Base-by-base conservation (phyloP, 768 basidiomycete genomes). In the Suillus brevipes region DNA sequence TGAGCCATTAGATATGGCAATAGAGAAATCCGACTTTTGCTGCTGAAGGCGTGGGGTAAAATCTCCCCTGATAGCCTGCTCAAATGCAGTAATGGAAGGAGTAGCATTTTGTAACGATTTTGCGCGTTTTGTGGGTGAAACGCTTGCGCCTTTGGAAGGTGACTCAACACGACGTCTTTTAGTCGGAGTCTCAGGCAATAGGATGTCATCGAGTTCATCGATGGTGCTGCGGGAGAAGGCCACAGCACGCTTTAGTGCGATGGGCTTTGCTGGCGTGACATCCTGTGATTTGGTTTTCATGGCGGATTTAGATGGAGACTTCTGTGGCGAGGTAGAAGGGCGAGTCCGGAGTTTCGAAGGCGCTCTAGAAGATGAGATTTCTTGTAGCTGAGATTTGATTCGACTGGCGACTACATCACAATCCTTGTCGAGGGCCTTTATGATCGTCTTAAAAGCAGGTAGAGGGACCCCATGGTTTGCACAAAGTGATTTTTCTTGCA, bases 161-260 rank as follows among this genome's bases (percentile, higher is more conserved):
- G 67, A 57, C 10, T 75, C 75, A 3, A 74, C 56, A 61, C 76
- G 81, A 43, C 75, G 75, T 68, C 74, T 81, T 66, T 84, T 84
- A 40, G 75, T 78, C 0, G 83, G 84, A 6, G 84, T 80, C 60
- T 77, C 74, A 6, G 81, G 80, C 62, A 79, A 62, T 65, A 75
- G 34, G 34, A 74, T 47, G 25, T 73, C 18, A 61, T 78, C 52
- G 6, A 58, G 36, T 2, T 42, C 66, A 60, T 70, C 56, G 8
- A 64, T 53, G 23, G 68, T 68, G 10, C 56, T 23, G 14, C 37
- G 62, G 4, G 65, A 62, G 13, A 74, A 72, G 4, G 59, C 60
- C 5, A 75, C 67, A 1, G 47, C 45, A 9, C 78, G 80, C 70
- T 83, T 85, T 65, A 76, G 77, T 4, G 82, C 76, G 6, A 74